These are phyloP conservation scores for Pseudomassariella vexata DNA, from an alignment of 2,329 filamentous ascomycete species.

Conservation along the genomic window DNA sequence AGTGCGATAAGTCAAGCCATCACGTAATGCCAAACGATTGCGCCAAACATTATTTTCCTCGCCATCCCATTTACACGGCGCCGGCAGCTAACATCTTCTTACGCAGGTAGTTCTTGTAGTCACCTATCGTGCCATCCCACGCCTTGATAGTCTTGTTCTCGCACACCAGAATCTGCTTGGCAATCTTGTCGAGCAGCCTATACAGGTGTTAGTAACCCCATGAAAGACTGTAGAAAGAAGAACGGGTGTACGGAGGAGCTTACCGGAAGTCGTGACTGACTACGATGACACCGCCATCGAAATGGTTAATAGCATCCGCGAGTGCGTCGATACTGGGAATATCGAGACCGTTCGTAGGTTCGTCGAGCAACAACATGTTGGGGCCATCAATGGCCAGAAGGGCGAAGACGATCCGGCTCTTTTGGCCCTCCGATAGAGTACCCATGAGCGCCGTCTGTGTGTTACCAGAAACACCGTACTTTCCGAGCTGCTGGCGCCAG, in stretches of 20 bases:
- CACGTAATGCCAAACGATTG: conserved; percentile 2
- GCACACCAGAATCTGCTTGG: conserved; percentile 98
- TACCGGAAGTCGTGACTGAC: conserved; percentile 99
- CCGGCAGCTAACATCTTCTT: conserved; percentile 96
- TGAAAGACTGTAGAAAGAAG: conserved; percentile 1
- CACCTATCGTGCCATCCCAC: conserved; percentile 85
- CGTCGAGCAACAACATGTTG: conserved; percentile 97
- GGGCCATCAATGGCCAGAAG: conserved; percentile 90
- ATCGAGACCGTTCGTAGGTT: conserved; percentile 98
- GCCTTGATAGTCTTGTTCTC: conserved; percentile 90
- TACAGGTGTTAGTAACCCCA: conserved; percentile 12
- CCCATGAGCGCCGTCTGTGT: conserved; percentile 96
- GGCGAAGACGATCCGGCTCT: conserved; percentile 96
- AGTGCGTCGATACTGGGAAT: conserved; percentile 97
- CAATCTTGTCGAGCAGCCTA: conserved; percentile 97
- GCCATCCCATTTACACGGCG: conserved; percentile 61
- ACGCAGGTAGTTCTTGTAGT: conserved; percentile 97
- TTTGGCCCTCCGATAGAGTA: conserved; percentile 94
- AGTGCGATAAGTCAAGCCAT: conserved; percentile 2
- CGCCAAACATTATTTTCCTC: conserved; percentile 1
- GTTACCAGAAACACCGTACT: conserved; percentile 89
- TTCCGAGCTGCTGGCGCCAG: conserved; percentile 96
- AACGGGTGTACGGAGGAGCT: conserved; percentile 22
- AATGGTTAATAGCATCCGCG: conserved; percentile 96
- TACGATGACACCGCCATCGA: conserved; percentile 92